A percentile compares a stretch with the other conserved stretches of the same genome.
Evolutionary conservation across 345 rosid species (phyloP).

Genomic region (Hibiscus syriacus): DNA sequence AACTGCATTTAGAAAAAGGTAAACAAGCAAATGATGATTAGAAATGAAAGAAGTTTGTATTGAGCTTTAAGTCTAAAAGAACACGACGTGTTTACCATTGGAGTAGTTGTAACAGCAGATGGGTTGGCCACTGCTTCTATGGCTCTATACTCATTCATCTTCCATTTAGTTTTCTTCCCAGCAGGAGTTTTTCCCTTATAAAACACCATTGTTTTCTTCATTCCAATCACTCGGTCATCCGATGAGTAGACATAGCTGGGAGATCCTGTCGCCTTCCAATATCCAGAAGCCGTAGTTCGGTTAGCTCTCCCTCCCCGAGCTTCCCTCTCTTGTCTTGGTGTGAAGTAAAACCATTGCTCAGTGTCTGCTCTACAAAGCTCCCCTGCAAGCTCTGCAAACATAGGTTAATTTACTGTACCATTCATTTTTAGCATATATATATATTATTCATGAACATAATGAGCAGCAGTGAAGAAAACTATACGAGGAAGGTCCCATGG

Average conservation of each 20-base stretch:
- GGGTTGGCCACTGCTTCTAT: slow-evolving; percentile 37
- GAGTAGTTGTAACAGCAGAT: slow-evolving; percentile 25
- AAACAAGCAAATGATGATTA: slow-evolving; percentile 18
- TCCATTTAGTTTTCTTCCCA: no score
- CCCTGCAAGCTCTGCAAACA: slow-evolving; percentile 54
- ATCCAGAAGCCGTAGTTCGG: slow-evolving; percentile 72
- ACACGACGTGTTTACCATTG: slow-evolving; percentile 43
- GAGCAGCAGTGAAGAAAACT: background rate
- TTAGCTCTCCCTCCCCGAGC: slow-evolving; percentile 69
- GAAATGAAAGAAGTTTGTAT: background rate
- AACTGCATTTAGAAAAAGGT: slow-evolving; percentile 37
- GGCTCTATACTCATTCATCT: slow-evolving; percentile 86
- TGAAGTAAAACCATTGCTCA: slow-evolving; percentile 96
- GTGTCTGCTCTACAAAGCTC: slow-evolving; percentile 47
- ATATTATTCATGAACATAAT: background rate
- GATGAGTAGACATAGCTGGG: slow-evolving; percentile 74
- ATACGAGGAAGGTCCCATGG: slow-evolving; percentile 79
- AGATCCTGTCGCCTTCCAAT: slow-evolving; percentile 99
- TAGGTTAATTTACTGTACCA: background rate
- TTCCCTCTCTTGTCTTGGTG: slow-evolving; percentile 84
- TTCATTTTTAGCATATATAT: background rate
- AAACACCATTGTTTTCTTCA: no score
- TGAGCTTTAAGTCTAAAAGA: background rate
- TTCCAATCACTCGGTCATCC: no score
- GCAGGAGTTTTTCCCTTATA: no score